Evolutionary conservation across 2,329 filamentous ascomycete genomes (phyloP).

Genomic region (Salinomyces thailandicus): DNA sequence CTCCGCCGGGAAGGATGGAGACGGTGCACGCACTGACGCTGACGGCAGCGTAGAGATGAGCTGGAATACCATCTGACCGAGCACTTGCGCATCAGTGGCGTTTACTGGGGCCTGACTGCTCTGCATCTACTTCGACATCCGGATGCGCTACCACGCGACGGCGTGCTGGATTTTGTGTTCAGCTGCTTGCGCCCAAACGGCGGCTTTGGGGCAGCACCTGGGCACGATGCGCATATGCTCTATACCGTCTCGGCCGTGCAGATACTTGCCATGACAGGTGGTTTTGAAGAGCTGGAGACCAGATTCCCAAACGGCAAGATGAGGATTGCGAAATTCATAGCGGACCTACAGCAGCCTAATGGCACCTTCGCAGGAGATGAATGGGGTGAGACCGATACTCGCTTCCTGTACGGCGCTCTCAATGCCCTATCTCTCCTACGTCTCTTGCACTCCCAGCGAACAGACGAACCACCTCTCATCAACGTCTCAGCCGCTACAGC

Average conservation of each 20-base stretch:
- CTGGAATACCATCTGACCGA: constrained; percentile 97
- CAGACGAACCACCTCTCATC: constrained; percentile 40
- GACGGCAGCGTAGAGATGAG: constrained; percentile 67
- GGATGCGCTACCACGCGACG: constrained; percentile 66
- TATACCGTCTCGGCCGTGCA: constrained; percentile 94
- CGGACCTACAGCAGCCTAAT: constrained; percentile 64
- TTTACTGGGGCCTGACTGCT: constrained; percentile 92
- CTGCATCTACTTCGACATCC: constrained; percentile 75
- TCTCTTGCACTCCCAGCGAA: constrained; percentile 43
- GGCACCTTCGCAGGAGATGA: constrained; percentile 90
- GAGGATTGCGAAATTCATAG: constrained; percentile 71
- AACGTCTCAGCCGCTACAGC: constrained; percentile 70
- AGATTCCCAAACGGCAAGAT: constrained; percentile 56
- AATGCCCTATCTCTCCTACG: constrained; percentile 80
- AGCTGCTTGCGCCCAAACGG: constrained; percentile 84
- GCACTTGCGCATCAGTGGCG: constrained; percentile 84
- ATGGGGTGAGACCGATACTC: constrained; percentile 92
- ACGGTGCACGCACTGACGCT: constrained; percentile 29
- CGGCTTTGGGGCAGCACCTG: constrained; percentile 86
- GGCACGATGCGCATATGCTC: constrained; percentile 91
- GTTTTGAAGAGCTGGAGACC: constrained; percentile 68
- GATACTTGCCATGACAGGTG: constrained; percentile 78
- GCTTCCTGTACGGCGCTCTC: constrained; percentile 83
- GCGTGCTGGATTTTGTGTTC: constrained; percentile 85
- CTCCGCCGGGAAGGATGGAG: constrained; percentile 2